Evolutionary conservation across 2,329 filamentous ascomycete species (phyloP).

Genomic region (Clarireedia hainanense): DNA sequence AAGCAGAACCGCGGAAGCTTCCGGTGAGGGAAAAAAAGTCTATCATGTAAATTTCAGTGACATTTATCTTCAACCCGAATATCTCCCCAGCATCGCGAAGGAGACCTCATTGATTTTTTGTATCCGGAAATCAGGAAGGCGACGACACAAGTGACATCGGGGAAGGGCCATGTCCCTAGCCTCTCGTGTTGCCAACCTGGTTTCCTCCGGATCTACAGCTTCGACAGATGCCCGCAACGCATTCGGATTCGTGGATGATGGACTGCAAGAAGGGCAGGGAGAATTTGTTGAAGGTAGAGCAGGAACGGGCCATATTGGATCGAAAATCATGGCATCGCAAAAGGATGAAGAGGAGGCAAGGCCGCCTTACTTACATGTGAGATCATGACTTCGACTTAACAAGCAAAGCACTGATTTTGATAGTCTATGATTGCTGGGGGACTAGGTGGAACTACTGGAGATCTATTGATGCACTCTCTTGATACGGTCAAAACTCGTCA

Average conservation of each 20-base stretch:
- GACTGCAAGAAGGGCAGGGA: conserved; percentile 27
- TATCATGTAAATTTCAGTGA: neutral
- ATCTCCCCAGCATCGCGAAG: neutral
- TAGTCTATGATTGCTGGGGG: conserved; percentile 95
- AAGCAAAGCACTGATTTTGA: conserved; percentile 16
- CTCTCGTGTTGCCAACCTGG: conserved; percentile 44
- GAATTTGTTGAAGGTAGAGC: conserved; percentile 27
- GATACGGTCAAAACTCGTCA: conserved; percentile 98
- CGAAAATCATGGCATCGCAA: conserved; percentile 27
- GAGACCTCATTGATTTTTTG: neutral
- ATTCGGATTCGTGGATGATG: conserved; percentile 31
- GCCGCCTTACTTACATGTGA: conserved; percentile 57
- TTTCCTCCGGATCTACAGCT: conserved; percentile 34
- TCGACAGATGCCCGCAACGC: conserved; percentile 21
- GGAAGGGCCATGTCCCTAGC: conserved; percentile 48
- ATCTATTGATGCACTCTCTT: conserved; percentile 97
- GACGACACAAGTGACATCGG: conserved; percentile 14
- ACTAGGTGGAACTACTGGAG: conserved; percentile 83
- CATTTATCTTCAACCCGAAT: neutral
- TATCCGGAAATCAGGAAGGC: neutral
- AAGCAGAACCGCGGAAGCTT: conserved; percentile 3
- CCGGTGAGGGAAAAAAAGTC: conserved; percentile 8
- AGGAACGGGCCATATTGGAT: conserved; percentile 17
- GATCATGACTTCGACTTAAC: conserved; percentile 5
- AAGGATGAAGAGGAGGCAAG: conserved; percentile 43